Conservation (phyloP, 495 filamentous ascomycete genomes). For the Penicillium macrosclerotiorum region DNA sequence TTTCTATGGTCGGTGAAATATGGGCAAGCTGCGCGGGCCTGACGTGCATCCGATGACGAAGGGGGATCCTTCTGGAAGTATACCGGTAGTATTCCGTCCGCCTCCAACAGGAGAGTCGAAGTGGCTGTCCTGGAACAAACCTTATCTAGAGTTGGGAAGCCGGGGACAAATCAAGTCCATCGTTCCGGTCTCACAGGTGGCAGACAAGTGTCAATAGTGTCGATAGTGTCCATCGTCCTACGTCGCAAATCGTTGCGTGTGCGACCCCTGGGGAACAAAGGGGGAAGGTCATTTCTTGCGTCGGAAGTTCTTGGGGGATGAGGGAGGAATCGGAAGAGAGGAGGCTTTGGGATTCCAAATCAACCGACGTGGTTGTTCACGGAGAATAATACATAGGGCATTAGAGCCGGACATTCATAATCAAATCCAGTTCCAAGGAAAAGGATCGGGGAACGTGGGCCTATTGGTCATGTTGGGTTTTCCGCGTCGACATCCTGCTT, state of each 20-base stretch:
- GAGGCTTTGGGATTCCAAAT: not conserved
- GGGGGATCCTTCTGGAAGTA: slow-evolving; percentile 5
- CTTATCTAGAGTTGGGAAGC: slow-evolving; percentile 20
- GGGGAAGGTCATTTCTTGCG: too few species aligned
- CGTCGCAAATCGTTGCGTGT: slow-evolving; percentile 10
- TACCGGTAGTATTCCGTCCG: too few species aligned
- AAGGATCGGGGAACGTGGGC: slow-evolving; percentile 18
- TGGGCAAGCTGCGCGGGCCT: not conserved
- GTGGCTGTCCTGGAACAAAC: slow-evolving; percentile 18
- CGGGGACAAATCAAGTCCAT: slow-evolving; percentile 19
- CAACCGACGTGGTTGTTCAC: not conserved
- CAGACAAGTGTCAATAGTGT: slow-evolving; percentile 1
- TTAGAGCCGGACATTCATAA: not conserved
- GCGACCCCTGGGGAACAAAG: not conserved
- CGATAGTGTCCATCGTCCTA: slow-evolving; percentile 3
- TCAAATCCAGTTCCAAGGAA: slow-evolving; percentile 16
- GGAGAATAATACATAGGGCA: too few species aligned
- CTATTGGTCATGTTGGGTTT: slow-evolving; percentile 1
- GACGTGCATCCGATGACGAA: slow-evolving; percentile 1
- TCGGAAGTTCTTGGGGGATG: too few species aligned
- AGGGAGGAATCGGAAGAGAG: too few species aligned
- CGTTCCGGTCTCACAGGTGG: slow-evolving; percentile 15
- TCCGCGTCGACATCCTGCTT: slow-evolving; percentile 24
- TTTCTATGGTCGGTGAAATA: not conserved
- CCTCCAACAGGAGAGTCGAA: slow-evolving; percentile 8